Evolutionary conservation across 495 filamentous ascomycete species (phyloP).

Genomic region (Lasiosphaeris hirsuta): DNA sequence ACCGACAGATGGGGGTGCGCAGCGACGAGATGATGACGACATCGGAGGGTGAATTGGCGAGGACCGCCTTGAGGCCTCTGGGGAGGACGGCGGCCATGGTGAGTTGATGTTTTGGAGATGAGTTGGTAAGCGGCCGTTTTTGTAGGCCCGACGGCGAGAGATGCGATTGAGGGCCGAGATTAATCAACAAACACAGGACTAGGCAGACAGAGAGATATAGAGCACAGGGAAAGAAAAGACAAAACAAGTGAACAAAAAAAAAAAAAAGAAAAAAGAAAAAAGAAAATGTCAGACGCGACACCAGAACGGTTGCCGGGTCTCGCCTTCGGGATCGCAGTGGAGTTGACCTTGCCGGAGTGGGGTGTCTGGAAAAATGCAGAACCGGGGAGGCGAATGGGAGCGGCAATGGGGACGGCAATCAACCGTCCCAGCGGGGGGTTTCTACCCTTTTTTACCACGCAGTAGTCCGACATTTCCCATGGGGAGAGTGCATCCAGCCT

Average conservation of each 20-base stretch:
- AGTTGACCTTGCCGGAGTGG: slow-evolving; percentile 17
- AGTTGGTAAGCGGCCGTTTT: background rate
- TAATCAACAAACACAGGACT: background rate
- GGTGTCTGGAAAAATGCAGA: slow-evolving; percentile 19
- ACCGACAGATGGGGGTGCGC: slow-evolving; percentile 79
- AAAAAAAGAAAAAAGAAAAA: slow-evolving; percentile 2
- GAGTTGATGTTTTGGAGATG: background rate
- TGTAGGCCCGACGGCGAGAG: too few relatives aligned
- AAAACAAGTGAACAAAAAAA: slow-evolving; percentile 7
- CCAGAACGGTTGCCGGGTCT: background rate
- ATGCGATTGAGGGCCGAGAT: background rate
- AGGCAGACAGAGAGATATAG: background rate
- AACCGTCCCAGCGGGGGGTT: slow-evolving; percentile 25
- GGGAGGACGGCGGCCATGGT: slow-evolving; percentile 33
- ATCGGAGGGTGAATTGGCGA: slow-evolving; percentile 75
- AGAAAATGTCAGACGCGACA: background rate
- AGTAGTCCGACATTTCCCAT: slow-evolving; percentile 3
- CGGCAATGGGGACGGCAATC: slow-evolving; percentile 22
- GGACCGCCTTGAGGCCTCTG: slow-evolving; percentile 67
- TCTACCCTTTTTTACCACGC: slow-evolving; percentile 5
- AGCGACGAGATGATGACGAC: slow-evolving; percentile 85
- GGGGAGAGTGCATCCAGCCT: background rate
- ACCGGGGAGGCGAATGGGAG: slow-evolving; percentile 9
- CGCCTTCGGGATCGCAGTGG: slow-evolving; percentile 16
- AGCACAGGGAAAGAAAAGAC: background rate